Evolutionary conservation across 2,329 filamentous ascomycete genomes (phyloP), one percentile per base, ranked within the genome.

Genomic region (Calcarisporium arbuscula): DNA sequence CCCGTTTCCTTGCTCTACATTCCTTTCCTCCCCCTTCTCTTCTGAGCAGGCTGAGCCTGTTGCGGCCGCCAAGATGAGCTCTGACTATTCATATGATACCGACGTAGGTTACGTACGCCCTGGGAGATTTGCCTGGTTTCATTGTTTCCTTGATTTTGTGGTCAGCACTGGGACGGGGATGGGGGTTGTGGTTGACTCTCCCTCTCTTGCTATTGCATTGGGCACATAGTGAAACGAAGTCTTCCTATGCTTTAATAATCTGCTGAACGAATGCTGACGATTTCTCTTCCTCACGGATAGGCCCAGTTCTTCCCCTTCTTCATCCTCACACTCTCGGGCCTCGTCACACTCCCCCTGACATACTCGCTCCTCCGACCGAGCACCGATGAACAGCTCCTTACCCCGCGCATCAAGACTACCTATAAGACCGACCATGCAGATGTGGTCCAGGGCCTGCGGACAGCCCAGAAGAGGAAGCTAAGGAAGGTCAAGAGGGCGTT

Each of bases 291-390:
- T 15, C 25, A 10, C 15, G 30, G 22, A 39, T 41, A 92, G 77
- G 89, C 88, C 52, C 86, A 95, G 76, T 95, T 95, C 71, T 98
- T 95, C 72, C 92, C 94, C 49, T 95, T 94, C 76, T 98, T 98
- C 71, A 82, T 96, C 65, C 80, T 95, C 57, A 95, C 89, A 28
- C 74, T 96, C 53, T 80, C 83, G 43, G 80, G 82, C 54, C 78
- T 98, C 48, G 75, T 95, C 62, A 95, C 92, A 21, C 66, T 95
- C 39, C 89, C 90, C 42, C 74, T 94, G 53, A 94, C 90, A 52
- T 95, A 94, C 64, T 85, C 80, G 46, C 79, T 95, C 49, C 72
- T 95, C 53, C 83, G 82, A 57, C 80, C 86, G 28, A 84, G 76
- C 60, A 85, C 68, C 46, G 68, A 88, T 52, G 77, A 86, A 45